phyloP scores from a whole-genome alignment of 345 rosid genomes.

The Camelina laxa region DNA sequence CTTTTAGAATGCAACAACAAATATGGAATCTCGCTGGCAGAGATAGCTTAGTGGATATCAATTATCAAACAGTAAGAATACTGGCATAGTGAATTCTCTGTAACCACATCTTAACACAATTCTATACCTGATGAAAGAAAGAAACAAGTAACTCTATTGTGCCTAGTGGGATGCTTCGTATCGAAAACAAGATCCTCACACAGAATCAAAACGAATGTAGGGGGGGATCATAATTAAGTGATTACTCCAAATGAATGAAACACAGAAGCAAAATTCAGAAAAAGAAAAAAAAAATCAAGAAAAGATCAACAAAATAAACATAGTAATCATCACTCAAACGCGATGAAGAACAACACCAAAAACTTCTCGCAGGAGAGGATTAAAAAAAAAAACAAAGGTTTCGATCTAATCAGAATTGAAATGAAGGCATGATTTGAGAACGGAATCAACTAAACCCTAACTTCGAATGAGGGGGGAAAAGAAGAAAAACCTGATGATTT shows the following conservation, averaged over 20 bases:
- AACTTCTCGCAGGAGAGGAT: too few relatives aligned
- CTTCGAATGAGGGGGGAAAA: background rate
- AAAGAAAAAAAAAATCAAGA: too few relatives aligned
- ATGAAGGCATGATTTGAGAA: background rate
- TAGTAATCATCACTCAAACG: background rate
- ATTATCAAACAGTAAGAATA: too few relatives aligned
- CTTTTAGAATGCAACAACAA: background rate
- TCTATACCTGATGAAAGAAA: background rate
- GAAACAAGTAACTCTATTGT: background rate
- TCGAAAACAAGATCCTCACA: background rate
- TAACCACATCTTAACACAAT: background rate
- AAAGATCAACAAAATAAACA: slow-evolving; percentile 2
- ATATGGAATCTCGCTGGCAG: background rate
- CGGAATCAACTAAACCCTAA: slow-evolving; percentile 44
- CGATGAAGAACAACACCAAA: background rate
- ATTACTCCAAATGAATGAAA: background rate
- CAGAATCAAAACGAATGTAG: slow-evolving; percentile 14
- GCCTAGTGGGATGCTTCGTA: background rate
- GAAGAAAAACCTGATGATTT: slow-evolving; percentile 71
- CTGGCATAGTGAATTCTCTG: too few relatives aligned
- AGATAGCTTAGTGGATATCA: slow-evolving; percentile 6
- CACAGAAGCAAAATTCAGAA: background rate
- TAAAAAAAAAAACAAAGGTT: too few relatives aligned
- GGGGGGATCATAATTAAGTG: background rate
- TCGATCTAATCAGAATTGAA: slow-evolving; percentile 25